phyloP scores from a whole-genome alignment of 2,329 filamentous ascomycete genomes.

The Trichothecium sympodiale region DNA sequence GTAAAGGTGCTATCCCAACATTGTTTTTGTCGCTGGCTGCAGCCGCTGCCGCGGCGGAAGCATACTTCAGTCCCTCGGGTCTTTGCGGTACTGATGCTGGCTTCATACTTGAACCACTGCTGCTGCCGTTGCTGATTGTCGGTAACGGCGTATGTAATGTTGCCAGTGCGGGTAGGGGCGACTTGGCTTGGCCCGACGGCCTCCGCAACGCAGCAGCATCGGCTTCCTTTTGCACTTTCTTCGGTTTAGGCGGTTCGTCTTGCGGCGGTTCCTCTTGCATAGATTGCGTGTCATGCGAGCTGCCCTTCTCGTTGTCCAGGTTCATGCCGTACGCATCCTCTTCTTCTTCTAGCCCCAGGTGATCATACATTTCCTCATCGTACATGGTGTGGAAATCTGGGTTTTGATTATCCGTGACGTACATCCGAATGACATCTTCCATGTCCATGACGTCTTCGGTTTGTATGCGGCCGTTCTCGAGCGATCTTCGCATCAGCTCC shows the following conservation, averaged over 20 bases:
- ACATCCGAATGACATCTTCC: slow-evolving; percentile 89
- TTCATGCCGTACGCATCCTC: slow-evolving; percentile 77
- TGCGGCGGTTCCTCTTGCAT: slow-evolving; percentile 65
- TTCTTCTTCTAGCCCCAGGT: slow-evolving; percentile 83
- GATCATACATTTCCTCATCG: slow-evolving; percentile 91
- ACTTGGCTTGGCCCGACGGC: slow-evolving; percentile 86
- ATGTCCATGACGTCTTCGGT: slow-evolving; percentile 77
- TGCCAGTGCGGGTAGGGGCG: slow-evolving; percentile 82
- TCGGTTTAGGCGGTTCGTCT: slow-evolving; percentile 44
- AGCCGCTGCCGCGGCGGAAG: slow-evolving; percentile 87
- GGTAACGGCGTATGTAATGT: slow-evolving; percentile 70
- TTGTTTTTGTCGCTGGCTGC: slow-evolving; percentile 80
- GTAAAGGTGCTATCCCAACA: slow-evolving; percentile 86
- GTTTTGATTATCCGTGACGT: slow-evolving; percentile 81
- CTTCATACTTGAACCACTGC: slow-evolving; percentile 66
- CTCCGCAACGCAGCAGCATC: slow-evolving; percentile 48
- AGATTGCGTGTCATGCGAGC: slow-evolving; percentile 92
- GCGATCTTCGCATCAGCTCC: slow-evolving; percentile 76
- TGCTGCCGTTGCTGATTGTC: slow-evolving; percentile 45
- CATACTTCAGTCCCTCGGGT: slow-evolving; percentile 89
- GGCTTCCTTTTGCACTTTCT: slow-evolving; percentile 50
- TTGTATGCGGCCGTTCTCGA: slow-evolving; percentile 90
- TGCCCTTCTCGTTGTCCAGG: slow-evolving; percentile 72
- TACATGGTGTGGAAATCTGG: slow-evolving; percentile 68
- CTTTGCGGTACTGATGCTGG: slow-evolving; percentile 78